These are phyloP conservation scores for Lactarius akahatsu DNA, from an alignment of 768 basidiomycete genomes.

Conservation along the genomic window DNA sequence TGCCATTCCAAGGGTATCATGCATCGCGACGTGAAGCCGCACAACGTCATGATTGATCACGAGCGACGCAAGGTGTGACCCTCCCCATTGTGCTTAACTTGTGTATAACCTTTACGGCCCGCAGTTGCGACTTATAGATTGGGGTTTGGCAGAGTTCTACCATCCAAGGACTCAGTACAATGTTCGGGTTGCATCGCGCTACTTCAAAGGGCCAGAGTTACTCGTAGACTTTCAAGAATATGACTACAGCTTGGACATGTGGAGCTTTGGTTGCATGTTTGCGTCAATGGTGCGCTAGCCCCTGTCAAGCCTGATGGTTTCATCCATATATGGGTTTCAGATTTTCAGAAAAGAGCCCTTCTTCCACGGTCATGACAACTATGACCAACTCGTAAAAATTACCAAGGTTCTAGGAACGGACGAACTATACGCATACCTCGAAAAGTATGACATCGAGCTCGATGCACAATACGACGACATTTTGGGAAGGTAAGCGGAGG, in stretches of 20 bases:
- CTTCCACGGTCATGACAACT: conserved; percentile 99
- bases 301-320: conserved; percentile 1
- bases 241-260: conserved; percentile 97
- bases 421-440: conserved; percentile 87
- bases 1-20: conserved; percentile 99
- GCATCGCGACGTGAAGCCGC: conserved; percentile 98
- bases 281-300: conserved; percentile 79
- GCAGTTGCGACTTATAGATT: conserved; percentile 94
- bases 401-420: conserved; percentile 97
- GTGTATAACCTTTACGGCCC: not conserved
- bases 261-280: conserved; percentile 99
- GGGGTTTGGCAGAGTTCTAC: conserved; percentile 99
- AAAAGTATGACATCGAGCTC: conserved; percentile 93
- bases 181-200: conserved; percentile 93
- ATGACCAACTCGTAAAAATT: conserved; percentile 97
- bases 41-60: conserved; percentile 99
- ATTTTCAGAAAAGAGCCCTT: conserved; percentile 99
- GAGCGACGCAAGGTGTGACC: conserved; percentile 82
- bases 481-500: conserved; percentile 63
- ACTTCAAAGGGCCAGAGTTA: conserved; percentile 97
- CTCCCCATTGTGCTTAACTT: conserved; percentile 4
- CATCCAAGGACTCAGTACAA: conserved; percentile 98
- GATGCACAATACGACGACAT: conserved; percentile 97
- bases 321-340: conserved; percentile 41
- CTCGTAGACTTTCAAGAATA: conserved; percentile 98